Percentiles rank a stretch among this genome's conserved stretches.
phyloP scores from a whole-genome alignment of 345 rosid species.

The Hirschfeldia incana region DNA sequence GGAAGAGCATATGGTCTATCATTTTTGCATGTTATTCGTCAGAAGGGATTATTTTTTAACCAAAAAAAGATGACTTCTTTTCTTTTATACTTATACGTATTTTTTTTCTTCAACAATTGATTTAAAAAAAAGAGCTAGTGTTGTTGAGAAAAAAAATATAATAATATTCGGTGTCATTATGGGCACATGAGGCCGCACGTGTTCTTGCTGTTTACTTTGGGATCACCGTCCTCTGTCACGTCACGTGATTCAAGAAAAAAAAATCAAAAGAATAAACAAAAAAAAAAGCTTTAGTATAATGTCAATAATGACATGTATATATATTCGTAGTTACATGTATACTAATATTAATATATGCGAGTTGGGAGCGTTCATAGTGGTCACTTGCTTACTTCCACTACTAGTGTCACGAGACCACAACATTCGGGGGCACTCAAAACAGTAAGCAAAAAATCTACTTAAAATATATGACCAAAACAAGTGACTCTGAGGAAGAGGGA shows the following conservation, averaged over 20 bases:
- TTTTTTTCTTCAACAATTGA: neutral
- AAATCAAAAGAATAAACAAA: constrained; percentile 27
- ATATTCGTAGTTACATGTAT: neutral
- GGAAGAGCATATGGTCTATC: constrained; percentile 44
- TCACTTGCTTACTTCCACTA: constrained; percentile 40
- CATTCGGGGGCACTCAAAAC: constrained; percentile 15
- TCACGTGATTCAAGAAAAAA: constrained; percentile 54
- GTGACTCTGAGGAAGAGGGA: constrained; percentile 17
- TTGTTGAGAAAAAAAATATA: constrained; percentile 25
- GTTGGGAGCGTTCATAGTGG: constrained; percentile 34
- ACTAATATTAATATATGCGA: constrained; percentile 5
- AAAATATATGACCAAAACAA: neutral
- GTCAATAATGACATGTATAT: constrained; percentile 9
- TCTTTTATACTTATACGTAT: neutral
- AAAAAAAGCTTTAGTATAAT: constrained; percentile 3
- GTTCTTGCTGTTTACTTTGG: constrained; percentile 53
- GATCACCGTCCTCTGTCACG: constrained; percentile 52
- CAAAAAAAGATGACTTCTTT: constrained; percentile 15
- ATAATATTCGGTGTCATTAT: constrained; percentile 39
- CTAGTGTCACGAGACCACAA: constrained; percentile 37
- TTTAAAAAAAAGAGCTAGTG: neutral
- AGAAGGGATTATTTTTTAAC: constrained; percentile 28
- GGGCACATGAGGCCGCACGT: constrained; percentile 64
- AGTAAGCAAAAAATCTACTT: neutral
- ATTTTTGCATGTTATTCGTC: constrained; percentile 42